Base-by-base conservation (phyloP, 228 moss, liverwort and hornwort species). In the Sphagnum fallax region DNA sequence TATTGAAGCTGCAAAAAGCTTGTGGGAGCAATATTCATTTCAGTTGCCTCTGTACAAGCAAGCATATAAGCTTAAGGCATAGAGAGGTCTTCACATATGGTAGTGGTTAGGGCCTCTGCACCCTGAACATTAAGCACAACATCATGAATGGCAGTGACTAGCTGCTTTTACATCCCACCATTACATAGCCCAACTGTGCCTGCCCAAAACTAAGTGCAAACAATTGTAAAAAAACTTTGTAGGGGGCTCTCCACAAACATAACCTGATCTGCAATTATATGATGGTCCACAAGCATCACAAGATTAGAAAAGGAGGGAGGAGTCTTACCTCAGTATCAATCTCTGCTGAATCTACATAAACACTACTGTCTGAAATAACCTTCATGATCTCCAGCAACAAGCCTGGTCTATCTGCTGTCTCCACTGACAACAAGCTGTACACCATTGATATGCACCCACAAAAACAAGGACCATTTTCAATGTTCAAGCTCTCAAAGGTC, bases 321-420 rank as follows among this genome's bases (percentile, higher is more conserved):
- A 51, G 63, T 14, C 58, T 57, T 49, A 87, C 87, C 80, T 92
- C 82, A 0, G 92, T 96, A 55, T 96, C 86, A 63, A 96, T 78
- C 73, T 96, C 96, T 4, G 96, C 96, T 49, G 92, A 96, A 75
- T 96, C 96, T 48, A 96, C 89, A 60, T 84, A 78, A 49, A 96
- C 73, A 71, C 86, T 96, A 63, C 92, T 91, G 53, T 96, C 96
- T 5, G 73, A 70, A 59, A 96, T 74, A 47, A 96, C 88, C 66
- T 85, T 79, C 10, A 96, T 76, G 18, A 96, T 90, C 68, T 96
- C 96, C 62, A 96, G 63, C 61, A 96, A 71, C 78, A 96, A 76
- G 52, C 96, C 96, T 16, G 92, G 91, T 66, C 96, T 82, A 61
- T 96, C 96, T 51, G 96, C 92, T 47, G 96, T 92, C 86, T 96